A percentile compares a stretch with the other conserved stretches of the same genome.
phyloP scores from a whole-genome alignment of 495 filamentous ascomycete species.

The Barbatosphaeria neglecta region DNA sequence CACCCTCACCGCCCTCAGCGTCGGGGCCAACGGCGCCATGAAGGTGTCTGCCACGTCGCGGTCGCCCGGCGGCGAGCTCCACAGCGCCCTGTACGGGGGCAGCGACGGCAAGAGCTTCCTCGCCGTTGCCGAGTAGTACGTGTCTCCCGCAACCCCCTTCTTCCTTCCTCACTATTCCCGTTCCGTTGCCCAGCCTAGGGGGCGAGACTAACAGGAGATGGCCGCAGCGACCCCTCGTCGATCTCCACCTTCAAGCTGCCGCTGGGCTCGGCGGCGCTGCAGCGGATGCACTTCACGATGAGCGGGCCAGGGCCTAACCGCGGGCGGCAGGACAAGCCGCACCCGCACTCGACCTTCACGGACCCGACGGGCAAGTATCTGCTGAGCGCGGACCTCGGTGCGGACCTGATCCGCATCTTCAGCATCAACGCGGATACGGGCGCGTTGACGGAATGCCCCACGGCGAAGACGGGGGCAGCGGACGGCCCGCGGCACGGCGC shows the following conservation, averaged over 20 bases:
- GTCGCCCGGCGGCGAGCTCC: constrained; percentile 29
- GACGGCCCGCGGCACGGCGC: constrained; percentile 33
- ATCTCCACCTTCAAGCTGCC: constrained; percentile 28
- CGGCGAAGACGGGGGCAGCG: constrained; percentile 21
- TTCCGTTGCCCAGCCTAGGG: not conserved
- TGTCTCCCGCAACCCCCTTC: not conserved
- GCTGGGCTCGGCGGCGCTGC: constrained; percentile 14
- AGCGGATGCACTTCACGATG: constrained; percentile 45
- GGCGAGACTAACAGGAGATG: not conserved
- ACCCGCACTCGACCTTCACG: constrained; percentile 55
- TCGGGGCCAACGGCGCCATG: constrained; percentile 25
- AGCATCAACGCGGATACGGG: constrained; percentile 35
- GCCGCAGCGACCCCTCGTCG: constrained; percentile 26
- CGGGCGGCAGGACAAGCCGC: constrained; percentile 51
- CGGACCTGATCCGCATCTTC: constrained; percentile 55
- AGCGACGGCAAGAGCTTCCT: constrained; percentile 26
- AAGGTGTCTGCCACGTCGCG: constrained; percentile 18
- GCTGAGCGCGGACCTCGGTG: constrained; percentile 59
- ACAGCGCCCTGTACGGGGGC: constrained; percentile 27
- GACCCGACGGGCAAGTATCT: constrained; percentile 58
- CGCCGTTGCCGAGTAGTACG: constrained; percentile 38
- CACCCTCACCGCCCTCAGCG: constrained; percentile 29
- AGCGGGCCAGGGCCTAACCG: constrained; percentile 36
- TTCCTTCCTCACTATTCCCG: not conserved
- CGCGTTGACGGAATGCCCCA: constrained; percentile 21